A percentile compares a stretch with the other conserved stretches of the same genome.
phyloP scores from a whole-genome alignment of 495 filamentous ascomycete species.

The Aspergillus hancockii region DNA sequence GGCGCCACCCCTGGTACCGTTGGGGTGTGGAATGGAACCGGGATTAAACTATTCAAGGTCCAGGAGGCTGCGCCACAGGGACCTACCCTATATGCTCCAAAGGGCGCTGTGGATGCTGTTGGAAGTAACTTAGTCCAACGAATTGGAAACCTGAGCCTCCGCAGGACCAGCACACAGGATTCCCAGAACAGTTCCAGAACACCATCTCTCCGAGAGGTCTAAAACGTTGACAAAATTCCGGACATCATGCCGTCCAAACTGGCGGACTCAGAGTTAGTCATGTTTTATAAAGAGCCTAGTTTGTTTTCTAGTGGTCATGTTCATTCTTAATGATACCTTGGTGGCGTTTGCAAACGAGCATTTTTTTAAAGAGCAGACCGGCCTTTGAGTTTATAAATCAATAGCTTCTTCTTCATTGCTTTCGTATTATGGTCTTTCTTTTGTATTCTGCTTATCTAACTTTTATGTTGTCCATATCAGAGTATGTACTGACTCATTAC shows the following conservation, averaged over 20 bases:
- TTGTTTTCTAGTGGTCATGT: slow-evolving; percentile 8
- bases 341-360: slow-evolving; percentile 10
- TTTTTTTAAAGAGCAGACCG: neutral
- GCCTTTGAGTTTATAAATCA: neutral
- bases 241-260: neutral
- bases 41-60: slow-evolving; percentile 84
- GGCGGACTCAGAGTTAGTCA: neutral
- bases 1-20: slow-evolving; percentile 66
- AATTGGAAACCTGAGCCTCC: slow-evolving; percentile 73
- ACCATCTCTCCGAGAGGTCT: slow-evolving; percentile 44
- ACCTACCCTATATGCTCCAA: slow-evolving; percentile 77
- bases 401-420: neutral
- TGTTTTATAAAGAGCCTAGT: slow-evolving; percentile 7
- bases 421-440: neutral
- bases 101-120: slow-evolving; percentile 93
- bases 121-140: slow-evolving; percentile 87
- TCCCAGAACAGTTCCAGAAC: slow-evolving; percentile 27
- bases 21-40: slow-evolving; percentile 94
- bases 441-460: too few relatives aligned
- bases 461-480: neutral
- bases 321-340: slow-evolving; percentile 19
- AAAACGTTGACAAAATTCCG: too few relatives aligned
- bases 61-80: slow-evolving; percentile 80
- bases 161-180: slow-evolving; percentile 43
- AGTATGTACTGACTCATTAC: neutral